These are phyloP conservation scores for Alternaria tenuissima DNA, from an alignment of 2,329 filamentous ascomycete species.

Conservation along the genomic window DNA sequence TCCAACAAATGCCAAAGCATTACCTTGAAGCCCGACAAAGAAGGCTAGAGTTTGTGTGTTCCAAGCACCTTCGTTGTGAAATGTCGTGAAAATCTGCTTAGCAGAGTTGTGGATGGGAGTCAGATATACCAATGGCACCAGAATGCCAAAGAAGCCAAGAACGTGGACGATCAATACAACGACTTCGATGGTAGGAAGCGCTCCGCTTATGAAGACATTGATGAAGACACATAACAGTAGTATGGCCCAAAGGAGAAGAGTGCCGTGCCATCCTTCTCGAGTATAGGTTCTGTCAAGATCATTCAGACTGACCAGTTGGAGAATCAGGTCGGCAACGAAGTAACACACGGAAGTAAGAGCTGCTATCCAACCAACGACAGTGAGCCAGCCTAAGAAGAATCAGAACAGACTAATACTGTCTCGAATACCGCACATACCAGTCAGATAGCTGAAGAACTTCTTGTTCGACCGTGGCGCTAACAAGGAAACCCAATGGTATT, in stretches of 20 bases:
- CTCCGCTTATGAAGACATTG: conserved; percentile 58
- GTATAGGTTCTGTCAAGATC: conserved; percentile 49
- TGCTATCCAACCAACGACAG: conserved; percentile 56
- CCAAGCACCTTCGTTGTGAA: conserved; percentile 59
- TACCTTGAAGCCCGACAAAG: conserved; percentile 54
- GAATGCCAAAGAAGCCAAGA: conserved; percentile 62
- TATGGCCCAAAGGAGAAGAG: conserved; percentile 59
- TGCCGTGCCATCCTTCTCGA: conserved; percentile 59
- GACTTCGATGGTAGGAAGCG: conserved; percentile 60
- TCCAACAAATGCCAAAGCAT: conserved; percentile 50
- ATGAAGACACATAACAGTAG: conserved; percentile 53
- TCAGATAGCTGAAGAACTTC: conserved; percentile 56
- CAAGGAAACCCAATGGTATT: conserved; percentile 54
- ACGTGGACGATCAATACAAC: conserved; percentile 60
- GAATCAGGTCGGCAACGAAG: conserved; percentile 45
- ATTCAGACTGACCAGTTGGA: conserved; percentile 51
- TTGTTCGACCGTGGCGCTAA: conserved; percentile 54
- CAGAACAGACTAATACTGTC: conserved; percentile 2
- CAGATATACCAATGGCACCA: conserved; percentile 53
- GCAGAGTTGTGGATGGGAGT: conserved; percentile 51
- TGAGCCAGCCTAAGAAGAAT: conserved; percentile 52
- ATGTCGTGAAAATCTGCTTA: conserved; percentile 55
- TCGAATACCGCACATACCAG: conserved; percentile 33
- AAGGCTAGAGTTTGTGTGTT: conserved; percentile 55
- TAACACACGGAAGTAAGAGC: conserved; percentile 48